phyloP scores from a whole-genome alignment of 257 asterid genomes.

The Nicotiana knightiana region DNA sequence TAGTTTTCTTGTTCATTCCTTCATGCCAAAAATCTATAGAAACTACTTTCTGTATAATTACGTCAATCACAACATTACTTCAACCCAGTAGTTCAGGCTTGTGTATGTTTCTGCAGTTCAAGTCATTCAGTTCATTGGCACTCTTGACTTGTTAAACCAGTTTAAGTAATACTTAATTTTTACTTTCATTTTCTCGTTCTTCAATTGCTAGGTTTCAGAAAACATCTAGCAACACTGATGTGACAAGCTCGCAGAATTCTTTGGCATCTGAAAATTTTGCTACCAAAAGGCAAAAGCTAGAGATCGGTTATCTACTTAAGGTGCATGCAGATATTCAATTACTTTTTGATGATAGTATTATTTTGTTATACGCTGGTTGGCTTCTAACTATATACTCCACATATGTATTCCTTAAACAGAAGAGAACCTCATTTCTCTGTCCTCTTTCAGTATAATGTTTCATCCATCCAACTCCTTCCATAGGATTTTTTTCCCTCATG shows the following conservation, averaged over 20 bases:
- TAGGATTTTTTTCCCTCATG: neutral
- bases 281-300: conserved; percentile 80
- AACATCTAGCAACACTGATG: conserved; percentile 16
- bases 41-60: neutral
- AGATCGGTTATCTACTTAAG: conserved; percentile 69
- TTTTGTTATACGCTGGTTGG: neutral
- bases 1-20: neutral
- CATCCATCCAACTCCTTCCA: neutral
- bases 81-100: neutral
- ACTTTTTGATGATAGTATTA: conserved; percentile 4
- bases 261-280: conserved; percentile 30
- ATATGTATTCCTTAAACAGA: neutral
- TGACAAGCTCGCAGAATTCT: conserved; percentile 26
- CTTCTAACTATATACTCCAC: neutral
- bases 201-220: conserved; percentile 38
- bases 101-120: neutral
- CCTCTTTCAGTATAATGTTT: neutral
- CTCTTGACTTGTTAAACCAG: neutral
- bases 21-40: neutral
- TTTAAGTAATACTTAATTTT: neutral
- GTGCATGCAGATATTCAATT: conserved; percentile 18
- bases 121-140: neutral
- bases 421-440: neutral
- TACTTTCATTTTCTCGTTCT: conserved; percentile 13
- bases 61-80: neutral